These are phyloP conservation scores for Rhynchospora breviuscula DNA, from an alignment of 176 grass and related monocot genomes.

Conservation along the genomic window DNA sequence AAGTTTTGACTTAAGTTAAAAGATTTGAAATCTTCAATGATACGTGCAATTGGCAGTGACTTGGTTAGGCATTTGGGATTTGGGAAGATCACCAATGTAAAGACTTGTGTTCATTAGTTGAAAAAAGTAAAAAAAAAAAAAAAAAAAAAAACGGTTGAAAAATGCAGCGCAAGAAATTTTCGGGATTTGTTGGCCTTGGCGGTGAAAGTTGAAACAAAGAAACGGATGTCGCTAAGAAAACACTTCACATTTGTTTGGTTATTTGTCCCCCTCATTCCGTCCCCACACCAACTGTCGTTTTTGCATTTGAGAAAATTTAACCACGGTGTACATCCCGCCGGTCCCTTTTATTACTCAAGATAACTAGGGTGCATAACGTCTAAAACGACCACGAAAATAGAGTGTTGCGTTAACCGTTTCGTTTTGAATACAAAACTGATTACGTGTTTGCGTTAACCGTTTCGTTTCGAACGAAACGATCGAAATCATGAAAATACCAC, in stretches of 20 bases:
- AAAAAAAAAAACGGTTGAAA: background rate
- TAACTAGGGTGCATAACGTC: too few species aligned
- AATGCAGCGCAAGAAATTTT: background rate
- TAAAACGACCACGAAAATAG: too few species aligned
- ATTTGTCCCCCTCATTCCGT: background rate
- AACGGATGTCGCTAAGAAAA: background rate
- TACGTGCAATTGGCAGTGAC: background rate
- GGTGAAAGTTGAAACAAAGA: background rate
- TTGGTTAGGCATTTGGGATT: background rate
- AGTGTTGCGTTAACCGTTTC: too few species aligned
- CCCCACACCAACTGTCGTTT: background rate
- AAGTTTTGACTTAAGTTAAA: background rate
- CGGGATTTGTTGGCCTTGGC: too few species aligned
- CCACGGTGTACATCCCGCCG: background rate
- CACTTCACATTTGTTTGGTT: background rate
- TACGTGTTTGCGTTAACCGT: too few species aligned
- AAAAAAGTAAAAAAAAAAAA: slow-evolving; percentile 9
- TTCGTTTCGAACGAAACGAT: too few species aligned
- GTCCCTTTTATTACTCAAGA: background rate
- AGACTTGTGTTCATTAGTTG: background rate
- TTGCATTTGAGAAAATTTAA: background rate
- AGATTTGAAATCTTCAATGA: background rate
- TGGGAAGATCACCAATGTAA: background rate
- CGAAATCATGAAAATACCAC: too few species aligned
- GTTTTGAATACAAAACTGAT: too few species aligned